phyloP scores from a whole-genome alignment of 768 basidiomycete species.

The Suillus subalutaceus region DNA sequence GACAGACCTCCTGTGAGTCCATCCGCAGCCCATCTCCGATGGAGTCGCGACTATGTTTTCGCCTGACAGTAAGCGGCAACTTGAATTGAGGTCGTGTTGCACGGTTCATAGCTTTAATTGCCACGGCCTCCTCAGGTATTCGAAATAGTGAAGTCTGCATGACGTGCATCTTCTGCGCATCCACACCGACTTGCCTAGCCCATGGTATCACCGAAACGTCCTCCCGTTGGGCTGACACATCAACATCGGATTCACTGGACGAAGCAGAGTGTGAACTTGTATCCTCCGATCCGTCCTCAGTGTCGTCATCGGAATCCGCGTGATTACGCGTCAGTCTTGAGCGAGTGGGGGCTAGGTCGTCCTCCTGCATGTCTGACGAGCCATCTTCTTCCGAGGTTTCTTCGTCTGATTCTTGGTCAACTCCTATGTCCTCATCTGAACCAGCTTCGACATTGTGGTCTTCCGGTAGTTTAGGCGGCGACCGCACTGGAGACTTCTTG shows the following conservation, averaged over 20 bases:
- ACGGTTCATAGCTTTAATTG: conserved; percentile 56
- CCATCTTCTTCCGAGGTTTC: conserved; percentile 40
- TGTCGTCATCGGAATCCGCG: conserved; percentile 58
- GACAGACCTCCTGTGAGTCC: conserved; percentile 62
- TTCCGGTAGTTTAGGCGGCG: conserved; percentile 28
- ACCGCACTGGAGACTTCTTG: conserved; percentile 17
- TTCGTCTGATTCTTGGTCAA: conserved; percentile 40
- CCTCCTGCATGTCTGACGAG: conserved; percentile 54
- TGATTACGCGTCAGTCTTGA: conserved; percentile 38
- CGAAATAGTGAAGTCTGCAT: conserved; percentile 92
- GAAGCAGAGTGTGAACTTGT: conserved; percentile 38
- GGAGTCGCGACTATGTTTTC: conserved; percentile 80
- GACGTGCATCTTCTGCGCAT: conserved; percentile 86
- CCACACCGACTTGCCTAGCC: conserved; percentile 75
- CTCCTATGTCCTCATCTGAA: conserved; percentile 30
- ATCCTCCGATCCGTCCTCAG: conserved; percentile 45
- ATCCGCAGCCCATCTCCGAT: conserved; percentile 68
- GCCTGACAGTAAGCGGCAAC: conserved; percentile 45
- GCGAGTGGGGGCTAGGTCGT: conserved; percentile 41
- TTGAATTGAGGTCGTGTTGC: conserved; percentile 37
- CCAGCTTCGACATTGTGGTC: conserved; percentile 35
- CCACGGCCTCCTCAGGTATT: conserved; percentile 72
- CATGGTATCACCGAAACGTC: conserved; percentile 66
- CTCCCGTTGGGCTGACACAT: conserved; percentile 24
- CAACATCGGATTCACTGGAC: conserved; percentile 26